Base-by-base conservation (phyloP, 2,329 filamentous ascomycete species). In the Ophiostoma populinum region DNA sequence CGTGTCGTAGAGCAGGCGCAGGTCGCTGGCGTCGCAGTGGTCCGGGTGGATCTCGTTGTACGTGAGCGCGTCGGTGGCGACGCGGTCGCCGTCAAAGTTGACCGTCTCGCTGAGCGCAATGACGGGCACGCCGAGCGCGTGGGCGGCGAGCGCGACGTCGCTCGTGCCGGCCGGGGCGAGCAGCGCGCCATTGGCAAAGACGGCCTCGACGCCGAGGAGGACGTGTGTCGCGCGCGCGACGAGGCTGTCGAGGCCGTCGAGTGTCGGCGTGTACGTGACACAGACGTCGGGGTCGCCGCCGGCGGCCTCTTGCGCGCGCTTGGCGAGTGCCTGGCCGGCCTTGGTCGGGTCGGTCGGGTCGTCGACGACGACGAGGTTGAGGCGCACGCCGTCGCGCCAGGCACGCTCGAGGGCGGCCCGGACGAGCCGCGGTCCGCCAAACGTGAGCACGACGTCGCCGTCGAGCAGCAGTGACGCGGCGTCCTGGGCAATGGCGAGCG, bases 151-250 rank as follows among this genome's bases (percentile, higher is more conserved):
- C 13, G 87, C 86, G 8, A 95, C 69, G 40, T 90, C 71, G 17
- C 81, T 82, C 4, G 86, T 93, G 41, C 90, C 90, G 8, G 83
- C 74, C 15, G 85, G 74, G 5, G 80, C 87, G 55, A 92, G 92
- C 46, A 98, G 67, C 22, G 81, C 71, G 7, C 90, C 90, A 55
- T 95, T 95, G 46, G 81, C 86, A 59, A 93, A 90, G 74, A 98
- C 90, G 25, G 83, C 81, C 52, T 94, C 86, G 5, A 86, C 85
- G 10, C 85, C 86, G 2, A 98, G 63, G 34, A 95, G 70, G 8
- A 90, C 75, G 46, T 77, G 75, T 6, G 75, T 80, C 2, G 64
- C 57, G 28, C 55, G 51, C 42, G 74, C 70, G 35, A 93, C 69
- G 29, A 79, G 75, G 45, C 80, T 74, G 34, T 74, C 73, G 37